A percentile compares a stretch with the other conserved stretches of the same genome.
Evolutionary conservation across 768 basidiomycete species (phyloP).

Genomic region (Mycena venus): DNA sequence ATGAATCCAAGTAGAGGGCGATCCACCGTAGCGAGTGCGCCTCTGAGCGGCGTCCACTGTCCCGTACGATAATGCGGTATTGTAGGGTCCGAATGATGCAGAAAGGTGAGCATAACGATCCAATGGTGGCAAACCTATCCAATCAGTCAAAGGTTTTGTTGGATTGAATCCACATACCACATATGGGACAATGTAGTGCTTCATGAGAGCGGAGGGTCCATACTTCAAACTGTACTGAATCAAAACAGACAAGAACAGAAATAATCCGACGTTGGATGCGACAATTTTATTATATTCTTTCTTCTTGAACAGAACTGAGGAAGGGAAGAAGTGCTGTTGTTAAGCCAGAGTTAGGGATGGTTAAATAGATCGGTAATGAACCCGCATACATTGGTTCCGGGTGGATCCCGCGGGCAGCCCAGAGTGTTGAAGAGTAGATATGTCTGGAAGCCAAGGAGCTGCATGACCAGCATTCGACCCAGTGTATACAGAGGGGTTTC

Average conservation of each 20-base stretch:
- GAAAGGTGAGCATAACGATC: constrained; percentile 74
- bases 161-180: not conserved
- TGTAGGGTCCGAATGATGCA: constrained; percentile 72
- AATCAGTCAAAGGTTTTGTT: not conserved
- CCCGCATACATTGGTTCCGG: not conserved
- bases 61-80: constrained; percentile 70
- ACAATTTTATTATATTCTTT: not conserved
- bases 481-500: constrained; percentile 66
- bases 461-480: constrained; percentile 42
- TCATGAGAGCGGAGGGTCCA: constrained; percentile 17
- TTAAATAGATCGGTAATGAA: too few relatives aligned
- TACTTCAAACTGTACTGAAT: constrained; percentile 7
- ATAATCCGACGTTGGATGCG: not conserved
- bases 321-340: constrained; percentile 1
- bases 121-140: constrained; percentile 36
- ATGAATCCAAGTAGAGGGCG: constrained; percentile 58
- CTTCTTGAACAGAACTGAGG: constrained; percentile 5
- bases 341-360: too few relatives aligned
- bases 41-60: constrained; percentile 72
- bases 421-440: constrained; percentile 42
- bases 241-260: not conserved
- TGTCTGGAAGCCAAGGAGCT: not conserved
- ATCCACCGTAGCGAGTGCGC: constrained; percentile 73
- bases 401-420: constrained; percentile 6
- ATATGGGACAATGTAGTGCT: constrained; percentile 28